Base-by-base conservation (phyloP, 2,329 filamentous ascomycete species). In the Nannizziopsis arthrosporioides region DNA sequence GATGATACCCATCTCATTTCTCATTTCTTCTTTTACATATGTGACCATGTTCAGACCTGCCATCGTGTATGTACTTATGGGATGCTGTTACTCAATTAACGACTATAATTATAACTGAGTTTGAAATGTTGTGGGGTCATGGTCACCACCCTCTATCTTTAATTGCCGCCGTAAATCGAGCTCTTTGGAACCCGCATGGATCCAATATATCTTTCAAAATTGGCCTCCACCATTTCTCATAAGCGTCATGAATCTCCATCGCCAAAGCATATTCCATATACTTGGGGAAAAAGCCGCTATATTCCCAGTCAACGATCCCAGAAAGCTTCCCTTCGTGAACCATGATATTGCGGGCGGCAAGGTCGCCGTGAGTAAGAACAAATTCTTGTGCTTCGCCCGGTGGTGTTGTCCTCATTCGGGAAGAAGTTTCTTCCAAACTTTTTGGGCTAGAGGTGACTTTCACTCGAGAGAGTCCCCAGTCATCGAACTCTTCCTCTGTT, bases 321-420 rank as follows among this genome's bases (percentile, higher is more conserved):
- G 45, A 49, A 31, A 53, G 35, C 32, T 53, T 41, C 17, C 42
- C 45, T 42, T 49, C 15, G n/a, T 51, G 31, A 7, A 54, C 48
- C 40, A 51, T 51, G 31, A 54, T 53, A 38, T 54, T 54, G 18
- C 41, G 40, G 8, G 49, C 36, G 14, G 32, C 37, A 38, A 58
- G 48, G 30, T 53, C 51, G 4, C 51, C 51, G 42, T 53, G 48
- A 7, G 51, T 53, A 11, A 53, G 34, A 2, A 53, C 49, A 54
- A 48, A 54, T 52, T 52, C 14, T 31, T 44, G 22, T 27, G 22
- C 22, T 27, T 27, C 22, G 22, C 22, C 22, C 22, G 22, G 22
- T 7, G 22, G 22, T 27, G 22, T 27, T 27, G 22, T 27, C 7
- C 22, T 27, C 22, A 27, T 27, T 27, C 22, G 22, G 22, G 22